Evolutionary conservation across 345 rosid genomes (phyloP).

Genomic region (Euphorbia pulcherrima): DNA sequence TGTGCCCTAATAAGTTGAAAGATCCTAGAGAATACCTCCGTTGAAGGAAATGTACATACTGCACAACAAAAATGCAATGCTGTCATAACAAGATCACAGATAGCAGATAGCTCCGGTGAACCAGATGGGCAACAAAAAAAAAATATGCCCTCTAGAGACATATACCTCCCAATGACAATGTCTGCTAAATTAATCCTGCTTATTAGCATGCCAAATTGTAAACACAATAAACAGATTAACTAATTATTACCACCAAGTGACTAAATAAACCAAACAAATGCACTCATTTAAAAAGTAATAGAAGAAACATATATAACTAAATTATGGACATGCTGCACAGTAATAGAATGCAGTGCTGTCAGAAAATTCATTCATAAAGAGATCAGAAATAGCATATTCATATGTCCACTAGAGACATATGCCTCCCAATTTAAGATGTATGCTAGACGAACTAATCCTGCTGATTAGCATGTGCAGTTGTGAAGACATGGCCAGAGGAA

Average conservation of each 20-base stretch:
- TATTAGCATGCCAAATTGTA: too few relatives aligned
- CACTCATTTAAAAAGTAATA: too few relatives aligned
- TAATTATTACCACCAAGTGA: too few relatives aligned
- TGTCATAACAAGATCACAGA: conserved; percentile 7
- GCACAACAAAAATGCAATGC: conserved; percentile 24
- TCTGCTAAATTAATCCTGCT: too few relatives aligned
- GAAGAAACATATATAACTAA: too few relatives aligned
- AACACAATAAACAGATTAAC: too few relatives aligned
- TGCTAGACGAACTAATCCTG: neutral
- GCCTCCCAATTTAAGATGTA: neutral
- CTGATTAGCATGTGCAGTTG: neutral
- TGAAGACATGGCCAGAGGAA: neutral
- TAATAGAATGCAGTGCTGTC: conserved; percentile 10
- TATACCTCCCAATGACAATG: too few relatives aligned
- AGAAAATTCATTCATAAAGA: neutral
- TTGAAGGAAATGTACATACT: conserved; percentile 95
- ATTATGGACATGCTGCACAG: conserved; percentile 87
- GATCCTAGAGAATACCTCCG: conserved; percentile 86
- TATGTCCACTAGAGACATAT: neutral
- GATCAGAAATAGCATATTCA: neutral
- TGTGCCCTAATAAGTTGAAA: conserved; percentile 86
- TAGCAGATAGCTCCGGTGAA: too few relatives aligned
- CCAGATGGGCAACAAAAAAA: too few relatives aligned
- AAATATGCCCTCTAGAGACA: too few relatives aligned
- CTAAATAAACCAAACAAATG: too few relatives aligned